Conservation (phyloP, 371 early-diverging fungal species). For the Fennellomyces sp. region DNA sequence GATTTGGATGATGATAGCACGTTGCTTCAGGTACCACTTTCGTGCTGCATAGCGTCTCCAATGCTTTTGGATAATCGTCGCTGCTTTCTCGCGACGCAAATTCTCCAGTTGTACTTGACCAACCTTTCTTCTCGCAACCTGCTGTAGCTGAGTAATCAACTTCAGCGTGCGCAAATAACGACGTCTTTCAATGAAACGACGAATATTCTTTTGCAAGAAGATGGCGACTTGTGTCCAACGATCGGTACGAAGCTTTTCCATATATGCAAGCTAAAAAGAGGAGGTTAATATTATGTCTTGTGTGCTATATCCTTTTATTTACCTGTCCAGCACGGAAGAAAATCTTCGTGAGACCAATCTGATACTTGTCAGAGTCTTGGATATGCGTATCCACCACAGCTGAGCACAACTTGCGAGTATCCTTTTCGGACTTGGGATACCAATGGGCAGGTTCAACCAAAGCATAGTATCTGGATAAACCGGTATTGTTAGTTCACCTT, state of each 20-base stretch:
- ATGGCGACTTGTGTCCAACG: constrained; percentile 77
- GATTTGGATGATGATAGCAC: constrained; percentile 32
- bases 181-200: constrained; percentile 72
- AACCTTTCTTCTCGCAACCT: constrained; percentile 60
- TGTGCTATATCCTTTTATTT: background rate
- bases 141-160: constrained; percentile 61
- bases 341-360: constrained; percentile 96
- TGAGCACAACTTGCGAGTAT: constrained; percentile 54
- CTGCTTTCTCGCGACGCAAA: constrained; percentile 74
- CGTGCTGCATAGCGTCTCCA: constrained; percentile 72
- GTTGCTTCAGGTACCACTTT: constrained; percentile 47
- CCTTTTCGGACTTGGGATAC: constrained; percentile 51
- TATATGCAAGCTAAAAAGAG: constrained; percentile 69
- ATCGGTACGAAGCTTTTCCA: constrained; percentile 90
- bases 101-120: constrained; percentile 56
- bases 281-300: background rate
- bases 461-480: constrained; percentile 74
- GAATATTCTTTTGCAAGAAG: constrained; percentile 87
- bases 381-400: constrained; percentile 74
- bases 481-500: background rate
- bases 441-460: constrained; percentile 74
- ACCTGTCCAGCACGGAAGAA: constrained; percentile 97
- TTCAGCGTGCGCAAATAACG: constrained; percentile 61
- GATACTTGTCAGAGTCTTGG: constrained; percentile 83
- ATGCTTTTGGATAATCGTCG: constrained; percentile 75